Base-by-base conservation (phyloP, 129 eudicot genomes). In the Tanacetum coccineum region DNA sequence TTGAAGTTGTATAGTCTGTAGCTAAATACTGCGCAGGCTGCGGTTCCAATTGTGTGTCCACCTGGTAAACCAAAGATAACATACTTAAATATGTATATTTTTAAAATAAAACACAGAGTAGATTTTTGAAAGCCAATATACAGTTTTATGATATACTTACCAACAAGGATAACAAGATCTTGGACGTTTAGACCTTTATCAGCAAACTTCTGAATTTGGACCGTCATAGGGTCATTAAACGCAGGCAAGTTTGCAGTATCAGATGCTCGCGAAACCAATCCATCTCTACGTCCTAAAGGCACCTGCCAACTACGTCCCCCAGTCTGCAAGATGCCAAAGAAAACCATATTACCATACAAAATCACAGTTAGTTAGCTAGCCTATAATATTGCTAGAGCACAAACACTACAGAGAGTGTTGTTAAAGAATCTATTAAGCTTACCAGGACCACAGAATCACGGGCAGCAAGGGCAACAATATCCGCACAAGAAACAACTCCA, bases 121-220 rank as follows among this genome's bases (percentile, higher is more conserved):
- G 11, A 17, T 49, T 4, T 50, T n/a, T 47, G 9, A 7, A 4
- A 44, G 55, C 20, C 6, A 18, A 11, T 4, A 30, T 63, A 63
- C 13, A 25, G 42, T 46, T 51, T 53, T 52, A 10, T 42, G 2
- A 13, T 5, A 32, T n/a, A 39, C 83, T 78, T 80, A 87, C 95
- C 97, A 51, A 91, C 87, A 46, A 91, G 86, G 15, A 87, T 70
- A 64, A 91, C 93, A 52, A 87, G 84, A 69, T 91, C 97, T 78
- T 82, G 81, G 7, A 71, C 25, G 72, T 72, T 79, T 26, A 91
- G 82, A 3, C 81, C 82, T 72, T 81, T 83, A n/a, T 57, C 82
- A 0, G 73, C 59, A 57, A 91, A 91, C 72, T 77, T 81, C 61
- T 54, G 62, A 45, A 51, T 82, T 44, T 85, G 87, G 18, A 70